These are phyloP conservation scores for Fusarium austroafricanum DNA, from an alignment of 2,329 filamentous ascomycete species.

Conservation along the genomic window DNA sequence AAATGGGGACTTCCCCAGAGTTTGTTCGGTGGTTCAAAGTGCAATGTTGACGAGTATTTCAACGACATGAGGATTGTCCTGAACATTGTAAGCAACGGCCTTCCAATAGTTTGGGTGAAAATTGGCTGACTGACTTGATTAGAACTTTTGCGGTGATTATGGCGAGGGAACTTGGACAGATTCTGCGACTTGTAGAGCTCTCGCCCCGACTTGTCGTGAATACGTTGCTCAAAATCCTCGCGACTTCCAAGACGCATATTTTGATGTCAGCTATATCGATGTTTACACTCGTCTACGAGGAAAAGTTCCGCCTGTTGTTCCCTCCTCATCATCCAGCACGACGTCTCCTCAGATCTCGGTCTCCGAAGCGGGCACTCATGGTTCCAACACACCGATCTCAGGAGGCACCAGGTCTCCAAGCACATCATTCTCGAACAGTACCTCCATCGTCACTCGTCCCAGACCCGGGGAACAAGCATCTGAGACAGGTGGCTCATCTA, in stretches of 20 bases:
- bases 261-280: slow-evolving; percentile 68
- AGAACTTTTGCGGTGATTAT: slow-evolving; percentile 83
- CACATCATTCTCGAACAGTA: neutral
- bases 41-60: slow-evolving; percentile 75
- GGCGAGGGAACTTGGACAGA: slow-evolving; percentile 63
- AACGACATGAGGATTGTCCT: slow-evolving; percentile 77
- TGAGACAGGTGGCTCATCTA: slow-evolving; percentile 37
- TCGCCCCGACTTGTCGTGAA: slow-evolving; percentile 59
- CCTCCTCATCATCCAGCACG: slow-evolving; percentile 9
- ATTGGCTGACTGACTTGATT: neutral
- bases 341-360: neutral
- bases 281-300: slow-evolving; percentile 51
- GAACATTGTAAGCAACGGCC: slow-evolving; percentile 64
- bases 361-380: neutral
- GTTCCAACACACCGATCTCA: slow-evolving; percentile 1
- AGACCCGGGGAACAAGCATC: neutral
- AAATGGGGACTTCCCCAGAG: slow-evolving; percentile 77
- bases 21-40: slow-evolving; percentile 72
- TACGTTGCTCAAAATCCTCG: slow-evolving; percentile 60
- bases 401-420: neutral
- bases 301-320: slow-evolving; percentile 6
- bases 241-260: slow-evolving; percentile 56
- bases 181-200: slow-evolving; percentile 52
- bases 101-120: accelerated
- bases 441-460: slow-evolving; percentile 1